Percentiles rank a stretch among this genome's conserved stretches.
These are phyloP conservation scores for Ceratorhiza oryzae-sativae DNA, from an alignment of 1,284 basidiomycete species.

Conservation along the genomic window DNA sequence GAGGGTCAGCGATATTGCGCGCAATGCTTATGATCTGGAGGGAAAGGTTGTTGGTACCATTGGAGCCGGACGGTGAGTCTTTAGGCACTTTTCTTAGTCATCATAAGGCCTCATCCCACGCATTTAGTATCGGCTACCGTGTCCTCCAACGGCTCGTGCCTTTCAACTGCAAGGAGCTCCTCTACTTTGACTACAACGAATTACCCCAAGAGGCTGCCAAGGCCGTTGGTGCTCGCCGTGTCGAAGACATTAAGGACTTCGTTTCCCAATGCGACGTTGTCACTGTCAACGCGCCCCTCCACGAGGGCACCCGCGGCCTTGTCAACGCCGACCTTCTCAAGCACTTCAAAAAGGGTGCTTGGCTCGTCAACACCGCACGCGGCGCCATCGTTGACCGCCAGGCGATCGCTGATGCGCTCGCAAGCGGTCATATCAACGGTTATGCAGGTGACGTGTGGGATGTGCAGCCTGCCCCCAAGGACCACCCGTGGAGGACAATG, in stretches of 20 bases:
- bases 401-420: slow-evolving; percentile 79
- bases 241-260: slow-evolving; percentile 86
- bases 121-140: slow-evolving; percentile 79
- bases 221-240: slow-evolving; percentile 75
- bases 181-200: slow-evolving; percentile 91
- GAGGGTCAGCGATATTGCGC: slow-evolving; percentile 82
- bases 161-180: slow-evolving; percentile 89
- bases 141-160: slow-evolving; percentile 87
- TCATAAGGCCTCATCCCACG: not conserved
- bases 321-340: slow-evolving; percentile 84
- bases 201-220: slow-evolving; percentile 78
- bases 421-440: slow-evolving; percentile 75
- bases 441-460: slow-evolving; percentile 79
- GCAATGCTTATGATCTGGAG: slow-evolving; percentile 88
- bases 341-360: slow-evolving; percentile 92
- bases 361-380: slow-evolving; percentile 93
- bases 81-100: not conserved
- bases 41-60: slow-evolving; percentile 91
- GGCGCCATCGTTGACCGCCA: slow-evolving; percentile 91
- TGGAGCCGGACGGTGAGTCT: slow-evolving; percentile 65
- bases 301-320: slow-evolving; percentile 84
- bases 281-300: slow-evolving; percentile 90
- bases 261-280: slow-evolving; percentile 82
- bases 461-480: slow-evolving; percentile 82
- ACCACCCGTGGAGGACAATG: slow-evolving; percentile 87